Conservation (phyloP, 1,139 yeast genomes). For the Magnusiomyces magnusii region DNA sequence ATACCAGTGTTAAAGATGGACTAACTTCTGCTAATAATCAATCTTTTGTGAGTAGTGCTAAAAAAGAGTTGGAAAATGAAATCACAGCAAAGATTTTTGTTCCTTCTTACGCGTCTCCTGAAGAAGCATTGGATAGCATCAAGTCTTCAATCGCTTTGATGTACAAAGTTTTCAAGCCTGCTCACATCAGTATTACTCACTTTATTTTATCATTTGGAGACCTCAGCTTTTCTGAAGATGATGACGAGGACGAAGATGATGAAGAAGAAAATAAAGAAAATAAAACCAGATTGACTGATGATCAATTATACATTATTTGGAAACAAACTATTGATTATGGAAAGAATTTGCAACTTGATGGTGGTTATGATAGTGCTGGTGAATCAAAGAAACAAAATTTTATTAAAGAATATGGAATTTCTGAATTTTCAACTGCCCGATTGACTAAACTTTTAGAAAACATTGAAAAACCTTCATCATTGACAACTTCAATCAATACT, state of each 20-base stretch:
- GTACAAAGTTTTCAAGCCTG: not conserved
- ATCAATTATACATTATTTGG: constrained; percentile 23
- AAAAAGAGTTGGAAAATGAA: not conserved
- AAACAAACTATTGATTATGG: constrained; percentile 17
- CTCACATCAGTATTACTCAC: constrained; percentile 16
- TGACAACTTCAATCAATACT: not conserved
- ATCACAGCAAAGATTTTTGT: constrained; percentile 1
- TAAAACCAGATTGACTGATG: constrained; percentile 12
- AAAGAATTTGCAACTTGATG: not conserved
- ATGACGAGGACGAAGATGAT: constrained; percentile 18
- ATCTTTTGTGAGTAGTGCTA: not conserved
- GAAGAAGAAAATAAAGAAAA: constrained; percentile 8
- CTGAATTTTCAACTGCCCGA: constrained; percentile 26
- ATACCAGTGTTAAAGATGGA: no score
- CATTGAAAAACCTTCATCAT: constrained; percentile 10
- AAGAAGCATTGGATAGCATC: not conserved
- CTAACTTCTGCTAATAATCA: not conserved
- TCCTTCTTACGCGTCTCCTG: not conserved
- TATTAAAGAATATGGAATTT: constrained; percentile 25
- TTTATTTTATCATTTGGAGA: constrained; percentile 27
- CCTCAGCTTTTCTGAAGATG: constrained; percentile 22
- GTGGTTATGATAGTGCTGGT: not conserved
- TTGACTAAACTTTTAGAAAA: constrained; percentile 19
- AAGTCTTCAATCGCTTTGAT: not conserved
- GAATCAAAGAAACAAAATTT: not conserved